These are phyloP conservation scores for Pyrenophora teres DNA, from an alignment of 2,329 filamentous ascomycete genomes.

Conservation along the genomic window DNA sequence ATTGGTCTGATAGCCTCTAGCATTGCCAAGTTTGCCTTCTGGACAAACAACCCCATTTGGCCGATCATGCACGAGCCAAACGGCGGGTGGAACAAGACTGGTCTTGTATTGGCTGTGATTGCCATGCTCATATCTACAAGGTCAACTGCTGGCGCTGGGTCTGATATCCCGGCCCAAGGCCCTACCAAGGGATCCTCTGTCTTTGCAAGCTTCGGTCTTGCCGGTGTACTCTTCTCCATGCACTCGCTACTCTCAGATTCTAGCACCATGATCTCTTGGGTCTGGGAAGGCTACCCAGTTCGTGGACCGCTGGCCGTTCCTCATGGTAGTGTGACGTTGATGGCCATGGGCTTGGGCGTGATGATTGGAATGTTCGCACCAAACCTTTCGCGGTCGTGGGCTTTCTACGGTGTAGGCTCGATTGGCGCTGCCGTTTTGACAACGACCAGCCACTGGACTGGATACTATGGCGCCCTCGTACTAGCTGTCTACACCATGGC, in stretches of 20 bases:
- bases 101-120: slow-evolving; percentile 74
- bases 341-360: slow-evolving; percentile 83
- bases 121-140: slow-evolving; percentile 78
- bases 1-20: slow-evolving; percentile 84
- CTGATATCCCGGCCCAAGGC: slow-evolving; percentile 56
- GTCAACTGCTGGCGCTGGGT: slow-evolving; percentile 55
- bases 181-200: slow-evolving; percentile 69
- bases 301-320: slow-evolving; percentile 84
- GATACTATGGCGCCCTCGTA: slow-evolving; percentile 81
- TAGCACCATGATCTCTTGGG: slow-evolving; percentile 98
- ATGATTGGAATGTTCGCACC: slow-evolving; percentile 76
- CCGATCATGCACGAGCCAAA: slow-evolving; percentile 88
- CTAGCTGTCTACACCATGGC: slow-evolving; percentile 82
- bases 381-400: slow-evolving; percentile 74
- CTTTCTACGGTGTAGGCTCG: slow-evolving; percentile 76
- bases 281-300: slow-evolving; percentile 94
- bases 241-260: slow-evolving; percentile 95
- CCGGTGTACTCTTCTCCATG: slow-evolving; percentile 82
- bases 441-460: slow-evolving; percentile 78
- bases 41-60: slow-evolving; percentile 97
- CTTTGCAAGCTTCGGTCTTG: slow-evolving; percentile 77
- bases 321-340: slow-evolving; percentile 85
- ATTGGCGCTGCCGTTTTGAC: slow-evolving; percentile 80
- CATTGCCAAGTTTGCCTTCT: slow-evolving; percentile 88
- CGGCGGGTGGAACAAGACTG: slow-evolving; percentile 89